A percentile compares a stretch with the other conserved stretches of the same genome.
phyloP scores from a whole-genome alignment of 2,329 filamentous ascomycete genomes.

The Claviceps purpurea region DNA sequence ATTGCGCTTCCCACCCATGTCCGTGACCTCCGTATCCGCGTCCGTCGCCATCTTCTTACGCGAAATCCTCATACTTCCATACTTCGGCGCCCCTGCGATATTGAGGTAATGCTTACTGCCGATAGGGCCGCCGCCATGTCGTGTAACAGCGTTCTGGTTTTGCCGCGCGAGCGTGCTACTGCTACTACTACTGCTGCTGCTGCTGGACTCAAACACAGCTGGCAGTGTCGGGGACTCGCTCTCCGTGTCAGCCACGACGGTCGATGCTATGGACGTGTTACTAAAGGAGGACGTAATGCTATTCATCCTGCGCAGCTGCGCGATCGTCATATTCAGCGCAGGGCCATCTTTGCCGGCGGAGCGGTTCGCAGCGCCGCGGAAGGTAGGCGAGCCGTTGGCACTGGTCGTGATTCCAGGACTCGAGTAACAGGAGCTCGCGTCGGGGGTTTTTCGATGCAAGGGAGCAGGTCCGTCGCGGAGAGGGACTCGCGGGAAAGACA shows the following conservation, averaged over 20 bases:
- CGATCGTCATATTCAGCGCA: slow-evolving; percentile 29
- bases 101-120: slow-evolving; percentile 34
- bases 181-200: slow-evolving; percentile 15
- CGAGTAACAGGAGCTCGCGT: slow-evolving; percentile 15
- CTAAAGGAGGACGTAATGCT: slow-evolving; percentile 35
- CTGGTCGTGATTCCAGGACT: slow-evolving; percentile 4
- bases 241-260: slow-evolving; percentile 14
- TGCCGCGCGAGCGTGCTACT: slow-evolving; percentile 10
- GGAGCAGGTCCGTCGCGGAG: slow-evolving; percentile 8
- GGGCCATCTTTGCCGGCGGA: slow-evolving; percentile 8
- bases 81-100: slow-evolving; percentile 14
- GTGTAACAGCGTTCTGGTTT: too few relatives aligned
- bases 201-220: slow-evolving; percentile 23
- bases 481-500: slow-evolving; percentile 15
- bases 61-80: slow-evolving; percentile 8
- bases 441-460: slow-evolving; percentile 12
- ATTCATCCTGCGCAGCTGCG: slow-evolving; percentile 44
- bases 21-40: background rate
- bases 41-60: slow-evolving; percentile 3
- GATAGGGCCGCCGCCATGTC: slow-evolving; percentile 12
- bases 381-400: slow-evolving; percentile 13
- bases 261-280: slow-evolving; percentile 23
- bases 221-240: slow-evolving; percentile 27
- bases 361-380: slow-evolving; percentile 9
- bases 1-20: background rate